Percentiles rank a stretch among this genome's conserved stretches.
These are phyloP conservation scores for Cercospora zeae-maydis DNA, from an alignment of 2,329 filamentous ascomycete genomes.

Conservation along the genomic window DNA sequence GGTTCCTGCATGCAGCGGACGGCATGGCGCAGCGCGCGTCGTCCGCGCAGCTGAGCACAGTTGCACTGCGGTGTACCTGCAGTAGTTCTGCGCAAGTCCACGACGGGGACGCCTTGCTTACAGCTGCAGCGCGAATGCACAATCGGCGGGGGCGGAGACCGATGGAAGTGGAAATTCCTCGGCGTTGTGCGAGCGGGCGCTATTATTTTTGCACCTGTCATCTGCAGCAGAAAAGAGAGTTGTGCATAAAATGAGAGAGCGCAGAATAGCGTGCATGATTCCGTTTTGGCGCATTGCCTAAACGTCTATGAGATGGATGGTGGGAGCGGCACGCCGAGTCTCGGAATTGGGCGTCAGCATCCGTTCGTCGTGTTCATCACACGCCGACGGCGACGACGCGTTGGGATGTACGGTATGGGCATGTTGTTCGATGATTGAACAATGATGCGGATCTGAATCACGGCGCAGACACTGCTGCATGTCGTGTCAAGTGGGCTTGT, in stretches of 20 bases:
- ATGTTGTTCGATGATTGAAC: not conserved
- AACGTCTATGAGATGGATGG: not conserved
- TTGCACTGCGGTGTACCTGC: conserved; percentile 17
- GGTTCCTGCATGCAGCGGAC: not conserved
- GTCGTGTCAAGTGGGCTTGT: conserved; percentile 6
- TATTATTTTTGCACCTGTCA: not conserved
- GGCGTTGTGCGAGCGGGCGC: not conserved
- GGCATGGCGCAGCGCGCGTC: not conserved
- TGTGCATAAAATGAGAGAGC: conserved; percentile 3
- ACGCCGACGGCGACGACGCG: not conserved
- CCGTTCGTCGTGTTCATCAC: not conserved
- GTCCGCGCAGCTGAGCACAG: not conserved
- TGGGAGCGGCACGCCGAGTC: not conserved
- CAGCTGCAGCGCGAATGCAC: not conserved
- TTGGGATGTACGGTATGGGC: too few species aligned
- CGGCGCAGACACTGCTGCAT: not conserved
- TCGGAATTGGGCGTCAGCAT: conserved; percentile 12
- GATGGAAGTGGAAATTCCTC: not conserved
- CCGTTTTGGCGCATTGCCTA: not conserved
- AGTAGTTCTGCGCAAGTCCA: conserved; percentile 18
- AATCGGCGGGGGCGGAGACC: not conserved
- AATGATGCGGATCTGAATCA: not conserved
- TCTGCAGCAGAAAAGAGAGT: not conserved
- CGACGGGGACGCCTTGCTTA: not conserved
- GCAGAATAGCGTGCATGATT: conserved; percentile 7